Evolutionary conservation across 129 eudicot species (phyloP).

Genomic region (Artemisia tridentata): DNA sequence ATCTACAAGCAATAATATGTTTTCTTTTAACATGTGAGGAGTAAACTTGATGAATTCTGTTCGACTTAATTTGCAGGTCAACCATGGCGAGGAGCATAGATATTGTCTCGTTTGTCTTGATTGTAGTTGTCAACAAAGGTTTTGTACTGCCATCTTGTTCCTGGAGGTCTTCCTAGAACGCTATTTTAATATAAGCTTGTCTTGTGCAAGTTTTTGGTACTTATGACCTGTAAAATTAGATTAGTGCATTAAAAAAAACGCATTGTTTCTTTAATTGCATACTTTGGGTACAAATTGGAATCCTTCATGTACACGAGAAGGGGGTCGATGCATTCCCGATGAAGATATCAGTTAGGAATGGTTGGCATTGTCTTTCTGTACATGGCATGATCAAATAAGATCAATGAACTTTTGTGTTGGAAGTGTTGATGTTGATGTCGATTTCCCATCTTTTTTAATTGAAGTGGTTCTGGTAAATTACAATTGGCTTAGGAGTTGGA

Average conservation of each 20-base stretch:
- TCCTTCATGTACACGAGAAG: too few species aligned
- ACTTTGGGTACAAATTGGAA: not conserved
- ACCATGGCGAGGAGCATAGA: slow-evolving; percentile 8
- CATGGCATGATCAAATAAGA: too few species aligned
- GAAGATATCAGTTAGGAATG: too few species aligned
- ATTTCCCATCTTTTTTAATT: too few species aligned
- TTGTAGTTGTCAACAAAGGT: slow-evolving; percentile 6
- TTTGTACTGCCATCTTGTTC: slow-evolving; percentile 12
- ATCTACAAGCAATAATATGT: not conserved
- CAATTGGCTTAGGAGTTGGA: too few species aligned
- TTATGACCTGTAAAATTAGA: slow-evolving; percentile 20
- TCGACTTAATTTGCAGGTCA: not conserved
- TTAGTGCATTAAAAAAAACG: slow-evolving; percentile 4
- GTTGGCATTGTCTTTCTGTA: too few species aligned
- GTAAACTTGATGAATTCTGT: not conserved
- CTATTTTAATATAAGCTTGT: not conserved
- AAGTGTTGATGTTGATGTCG: too few species aligned
- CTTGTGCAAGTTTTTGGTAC: not conserved
- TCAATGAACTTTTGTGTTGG: too few species aligned
- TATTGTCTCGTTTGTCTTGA: not conserved
- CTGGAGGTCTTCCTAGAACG: slow-evolving; percentile 6
- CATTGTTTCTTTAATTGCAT: slow-evolving; percentile 1
- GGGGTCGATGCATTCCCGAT: too few species aligned
- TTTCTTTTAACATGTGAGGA: slow-evolving; percentile 19
- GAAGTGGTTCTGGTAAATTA: too few species aligned